Evolutionary conservation across 495 filamentous ascomycete species (phyloP).

Genomic region (Symbiotaphrina buchneri): DNA sequence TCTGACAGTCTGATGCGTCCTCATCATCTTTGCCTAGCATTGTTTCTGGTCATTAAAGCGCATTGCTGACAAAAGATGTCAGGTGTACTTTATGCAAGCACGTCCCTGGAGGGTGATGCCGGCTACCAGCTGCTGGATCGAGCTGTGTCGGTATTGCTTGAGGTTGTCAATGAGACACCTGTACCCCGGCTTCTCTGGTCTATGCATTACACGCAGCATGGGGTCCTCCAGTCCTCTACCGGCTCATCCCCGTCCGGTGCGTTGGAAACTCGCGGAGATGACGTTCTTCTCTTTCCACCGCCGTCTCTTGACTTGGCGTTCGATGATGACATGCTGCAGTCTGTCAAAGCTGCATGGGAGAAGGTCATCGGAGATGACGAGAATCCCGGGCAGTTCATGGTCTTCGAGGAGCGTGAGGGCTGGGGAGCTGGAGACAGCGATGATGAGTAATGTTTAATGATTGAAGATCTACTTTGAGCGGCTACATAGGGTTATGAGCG

Average conservation of each 20-base stretch:
- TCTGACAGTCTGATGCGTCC: constrained; percentile 73
- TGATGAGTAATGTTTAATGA: constrained; percentile 5
- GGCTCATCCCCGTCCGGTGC: background rate
- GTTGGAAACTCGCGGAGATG: background rate
- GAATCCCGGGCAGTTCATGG: constrained; percentile 31
- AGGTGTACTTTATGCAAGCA: constrained; percentile 56
- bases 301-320: constrained; percentile 39
- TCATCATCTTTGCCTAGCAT: constrained; percentile 1
- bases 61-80: constrained; percentile 8
- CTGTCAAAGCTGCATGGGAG: constrained; percentile 41
- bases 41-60: no score
- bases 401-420: constrained; percentile 29
- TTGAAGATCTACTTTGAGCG: no score
- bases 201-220: constrained; percentile 30
- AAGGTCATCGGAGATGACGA: constrained; percentile 26
- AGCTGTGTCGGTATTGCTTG: constrained; percentile 32
- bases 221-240: no score
- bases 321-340: constrained; percentile 37
- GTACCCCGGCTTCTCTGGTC: constrained; percentile 29
- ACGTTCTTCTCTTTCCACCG: constrained; percentile 23
- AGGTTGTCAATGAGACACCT: constrained; percentile 12
- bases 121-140: constrained; percentile 21
- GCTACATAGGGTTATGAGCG: no score
- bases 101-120: constrained; percentile 13
- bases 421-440: constrained; percentile 21